A percentile compares a stretch with the other conserved stretches of the same genome.
Conservation (phyloP, 2,329 filamentous ascomycete species). For the Paecilomyces variotii region DNA sequence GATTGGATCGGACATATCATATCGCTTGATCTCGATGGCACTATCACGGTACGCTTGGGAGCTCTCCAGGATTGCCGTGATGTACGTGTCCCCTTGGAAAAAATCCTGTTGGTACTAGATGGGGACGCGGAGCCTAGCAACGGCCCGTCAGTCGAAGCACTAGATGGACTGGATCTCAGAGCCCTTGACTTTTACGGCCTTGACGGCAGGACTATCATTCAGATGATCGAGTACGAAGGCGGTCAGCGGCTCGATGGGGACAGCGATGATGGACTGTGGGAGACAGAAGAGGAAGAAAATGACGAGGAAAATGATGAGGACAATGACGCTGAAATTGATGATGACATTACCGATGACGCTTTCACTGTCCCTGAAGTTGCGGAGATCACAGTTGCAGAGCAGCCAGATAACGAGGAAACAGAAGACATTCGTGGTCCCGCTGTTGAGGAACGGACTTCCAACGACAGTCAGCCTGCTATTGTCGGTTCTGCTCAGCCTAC, state of each 20-base stretch:
- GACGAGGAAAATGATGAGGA: slow-evolving; percentile 12
- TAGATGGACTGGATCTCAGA: slow-evolving; percentile 13
- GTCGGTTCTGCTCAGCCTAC: slow-evolving; percentile 3
- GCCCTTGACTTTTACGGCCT: slow-evolving; percentile 6
- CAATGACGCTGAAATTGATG: background rate
- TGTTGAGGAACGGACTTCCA: background rate
- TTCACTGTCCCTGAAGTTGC: slow-evolving; percentile 3
- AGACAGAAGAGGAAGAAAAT: slow-evolving; percentile 34
- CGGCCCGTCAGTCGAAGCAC: background rate
- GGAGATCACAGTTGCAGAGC: slow-evolving; percentile 3
- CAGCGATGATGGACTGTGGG: slow-evolving; percentile 34
- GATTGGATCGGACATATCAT: slow-evolving; percentile 53
- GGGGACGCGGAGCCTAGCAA: slow-evolving; percentile 13
- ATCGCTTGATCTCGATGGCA: slow-evolving; percentile 46
- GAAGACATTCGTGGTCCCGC: slow-evolving; percentile 1
- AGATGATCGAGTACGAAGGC: slow-evolving; percentile 37
- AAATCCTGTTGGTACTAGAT: slow-evolving; percentile 39
- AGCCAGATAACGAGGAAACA: background rate
- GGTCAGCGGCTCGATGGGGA: slow-evolving; percentile 35
- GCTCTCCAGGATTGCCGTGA: slow-evolving; percentile 43
- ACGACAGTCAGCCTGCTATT: background rate
- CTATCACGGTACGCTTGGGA: slow-evolving; percentile 46
- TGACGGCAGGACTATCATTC: slow-evolving; percentile 19
- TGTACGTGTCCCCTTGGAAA: slow-evolving; percentile 41
- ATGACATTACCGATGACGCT: background rate